Conservation (phyloP, 768 basidiomycete genomes). For the Boletus rufocinnamomeus region DNA sequence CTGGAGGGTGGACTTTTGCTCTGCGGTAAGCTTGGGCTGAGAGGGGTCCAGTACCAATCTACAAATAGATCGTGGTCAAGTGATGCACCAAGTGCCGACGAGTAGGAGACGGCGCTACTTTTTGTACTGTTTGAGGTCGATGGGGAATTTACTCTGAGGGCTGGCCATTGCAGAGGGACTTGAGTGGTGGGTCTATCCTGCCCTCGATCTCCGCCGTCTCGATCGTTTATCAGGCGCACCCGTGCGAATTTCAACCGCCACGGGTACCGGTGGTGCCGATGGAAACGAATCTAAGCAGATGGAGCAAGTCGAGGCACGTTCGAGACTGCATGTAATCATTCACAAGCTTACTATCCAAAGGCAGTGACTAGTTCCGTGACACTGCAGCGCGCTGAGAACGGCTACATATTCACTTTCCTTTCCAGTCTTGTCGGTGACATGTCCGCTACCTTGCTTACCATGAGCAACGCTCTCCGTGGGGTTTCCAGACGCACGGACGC, state of each 20-base stretch:
- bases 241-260: slow-evolving; percentile 29
- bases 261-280: not conserved
- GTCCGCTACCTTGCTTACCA: not conserved
- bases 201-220: slow-evolving; percentile 5
- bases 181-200: not conserved
- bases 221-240: slow-evolving; percentile 23
- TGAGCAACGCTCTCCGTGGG: not conserved
- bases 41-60: slow-evolving; percentile 76
- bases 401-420: slow-evolving; percentile 3
- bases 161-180: slow-evolving; percentile 36
- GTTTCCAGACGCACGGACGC: not conserved
- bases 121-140: slow-evolving; percentile 77
- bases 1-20: slow-evolving; percentile 58
- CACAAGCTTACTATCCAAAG: not conserved
- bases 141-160: slow-evolving; percentile 58
- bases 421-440: slow-evolving; percentile 8
- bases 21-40: slow-evolving; percentile 59
- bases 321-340: slow-evolving; percentile 7
- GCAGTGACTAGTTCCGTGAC: slow-evolving; percentile 11
- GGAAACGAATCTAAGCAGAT: slow-evolving; percentile 4
- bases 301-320: slow-evolving; percentile 17
- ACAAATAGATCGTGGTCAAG: slow-evolving; percentile 13
- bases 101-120: slow-evolving; percentile 45
- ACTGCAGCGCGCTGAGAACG: slow-evolving; percentile 15
- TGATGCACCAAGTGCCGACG: not conserved